Percentiles rank a stretch among this genome's conserved stretches.
Conservation (phyloP, 2,329 filamentous ascomycete species). For the Fragosphaeria purpurea region DNA sequence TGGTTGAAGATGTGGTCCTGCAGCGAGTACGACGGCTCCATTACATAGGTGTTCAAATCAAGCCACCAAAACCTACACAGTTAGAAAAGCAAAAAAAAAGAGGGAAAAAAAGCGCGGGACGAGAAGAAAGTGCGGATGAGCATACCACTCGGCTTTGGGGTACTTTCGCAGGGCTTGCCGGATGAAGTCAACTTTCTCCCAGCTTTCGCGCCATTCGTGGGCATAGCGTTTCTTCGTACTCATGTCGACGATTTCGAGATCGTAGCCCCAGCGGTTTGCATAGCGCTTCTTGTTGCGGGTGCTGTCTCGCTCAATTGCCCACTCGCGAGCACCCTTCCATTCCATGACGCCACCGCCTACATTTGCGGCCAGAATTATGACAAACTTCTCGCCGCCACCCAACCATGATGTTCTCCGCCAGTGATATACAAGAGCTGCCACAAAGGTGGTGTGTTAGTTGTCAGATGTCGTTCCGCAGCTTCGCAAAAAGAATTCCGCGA, state of each 20-base stretch:
- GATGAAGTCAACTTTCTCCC: constrained; percentile 97
- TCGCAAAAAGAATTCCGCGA: not conserved
- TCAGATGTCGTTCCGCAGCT: too few relatives aligned
- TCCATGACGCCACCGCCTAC: constrained; percentile 97
- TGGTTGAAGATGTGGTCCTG: constrained; percentile 84
- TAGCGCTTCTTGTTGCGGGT: constrained; percentile 92
- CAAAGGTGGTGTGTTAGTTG: constrained; percentile 14
- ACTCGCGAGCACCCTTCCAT: constrained; percentile 94
- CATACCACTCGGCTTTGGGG: constrained; percentile 86
- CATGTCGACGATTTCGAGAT: constrained; percentile 95
- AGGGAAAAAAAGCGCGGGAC: not conserved
- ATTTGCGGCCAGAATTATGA: constrained; percentile 89
- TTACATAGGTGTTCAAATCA: constrained; percentile 93
- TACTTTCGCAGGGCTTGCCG: constrained; percentile 85
- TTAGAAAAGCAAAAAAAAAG: not conserved
- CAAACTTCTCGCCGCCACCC: constrained; percentile 81
- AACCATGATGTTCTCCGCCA: constrained; percentile 66
- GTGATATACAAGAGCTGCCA: constrained; percentile 40
- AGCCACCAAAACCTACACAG: constrained; percentile 93
- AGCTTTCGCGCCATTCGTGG: constrained; percentile 97
- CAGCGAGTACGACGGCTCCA: constrained; percentile 87
- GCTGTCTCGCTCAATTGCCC: constrained; percentile 96
- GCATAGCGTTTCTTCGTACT: constrained; percentile 97
- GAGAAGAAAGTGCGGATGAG: too few relatives aligned
- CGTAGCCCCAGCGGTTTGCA: constrained; percentile 79